Evolutionary conservation across 2,329 filamentous ascomycete genomes (phyloP), one percentile per base, ranked within the genome.

Genomic region (Alternaria burnsii): DNA sequence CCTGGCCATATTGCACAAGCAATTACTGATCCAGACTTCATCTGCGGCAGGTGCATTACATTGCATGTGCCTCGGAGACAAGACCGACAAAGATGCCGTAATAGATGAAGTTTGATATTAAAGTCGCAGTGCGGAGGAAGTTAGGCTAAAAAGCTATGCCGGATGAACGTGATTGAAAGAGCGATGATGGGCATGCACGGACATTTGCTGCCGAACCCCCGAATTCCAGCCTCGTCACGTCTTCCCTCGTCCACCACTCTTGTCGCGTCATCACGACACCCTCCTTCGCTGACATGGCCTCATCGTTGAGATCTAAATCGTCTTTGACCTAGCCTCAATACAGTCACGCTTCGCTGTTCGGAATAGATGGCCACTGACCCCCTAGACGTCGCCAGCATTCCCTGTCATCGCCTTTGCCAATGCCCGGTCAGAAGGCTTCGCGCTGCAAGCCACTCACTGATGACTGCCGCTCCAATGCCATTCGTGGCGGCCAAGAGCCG

Each of bases 71-170:
- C 36, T 58, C 57, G 64, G 63, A 58, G 63, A 63, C 59, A 52
- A 55, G 58, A 42, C 40, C 66, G 71, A 62, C 54, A 50, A 58
- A 51, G 62, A 54, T 59, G 62, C 65, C 61, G 60, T 59, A 62
- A 66, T 74, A 68, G 62, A 73, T 73, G 70, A 69, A 48, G 58
- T 8, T 43, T 56, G 68, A 75, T 73, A 76, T 75, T 71, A 71
- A 71, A 58, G 55, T 60, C 48, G 61, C 63, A 65, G 68, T 60
- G 68, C 66, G 56, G 68, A 65, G 52, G 58, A 54, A 48, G 73
- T 71, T 66, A 76, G 73, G 74, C 72, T 76, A 74, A 75, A 75
- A 75, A 52, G 55, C 51, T 54, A 53, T 59, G 58, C 64, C 60
- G 69, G 60, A 43, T 47, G 61, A 57, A 52, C 53, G 63, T 61